Conservation (phyloP, 106 monocot genomes). For the Vanilla planifolia region DNA sequence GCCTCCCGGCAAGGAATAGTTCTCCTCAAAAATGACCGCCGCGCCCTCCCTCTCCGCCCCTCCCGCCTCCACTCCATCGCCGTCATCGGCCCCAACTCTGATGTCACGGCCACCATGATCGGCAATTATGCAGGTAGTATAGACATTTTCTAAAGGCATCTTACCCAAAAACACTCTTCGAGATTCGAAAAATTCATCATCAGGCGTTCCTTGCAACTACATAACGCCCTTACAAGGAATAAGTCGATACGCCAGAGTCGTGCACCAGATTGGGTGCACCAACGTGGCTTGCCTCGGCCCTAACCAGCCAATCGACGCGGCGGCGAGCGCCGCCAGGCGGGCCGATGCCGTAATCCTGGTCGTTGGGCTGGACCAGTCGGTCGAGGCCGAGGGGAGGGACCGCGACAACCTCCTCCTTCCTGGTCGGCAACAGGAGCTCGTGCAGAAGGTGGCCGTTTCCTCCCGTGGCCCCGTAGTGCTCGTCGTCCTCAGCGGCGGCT, state of each 20-base stretch:
- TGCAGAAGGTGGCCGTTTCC: slow-evolving; percentile 46
- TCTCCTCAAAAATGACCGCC: slow-evolving; percentile 38
- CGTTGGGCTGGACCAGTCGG: slow-evolving; percentile 62
- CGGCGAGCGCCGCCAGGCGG: slow-evolving; percentile 28
- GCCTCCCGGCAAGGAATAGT: slow-evolving; percentile 66
- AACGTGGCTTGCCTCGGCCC: slow-evolving; percentile 35
- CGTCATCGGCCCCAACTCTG: slow-evolving; percentile 73
- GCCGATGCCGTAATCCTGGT: slow-evolving; percentile 56
- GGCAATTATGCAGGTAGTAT: slow-evolving; percentile 68
- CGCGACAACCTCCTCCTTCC: slow-evolving; percentile 55
- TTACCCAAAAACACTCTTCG: no score
- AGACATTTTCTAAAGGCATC: neutral
- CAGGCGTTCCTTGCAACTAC: slow-evolving; percentile 57
- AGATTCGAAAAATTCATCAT: neutral
- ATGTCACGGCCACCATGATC: slow-evolving; percentile 60
- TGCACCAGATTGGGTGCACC: slow-evolving; percentile 49
- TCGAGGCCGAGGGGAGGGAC: slow-evolving; percentile 59
- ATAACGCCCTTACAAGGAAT: slow-evolving; percentile 52
- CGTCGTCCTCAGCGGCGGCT: slow-evolving; percentile 69
- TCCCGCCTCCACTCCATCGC: slow-evolving; percentile 25
- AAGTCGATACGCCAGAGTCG: slow-evolving; percentile 17
- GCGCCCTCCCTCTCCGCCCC: slow-evolving; percentile 32
- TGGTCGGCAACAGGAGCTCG: slow-evolving; percentile 58
- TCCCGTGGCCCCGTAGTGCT: slow-evolving; percentile 39
- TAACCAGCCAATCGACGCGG: slow-evolving; percentile 38